phyloP scores from a whole-genome alignment of 768 basidiomycete species.

The Crucibulum laeve region DNA sequence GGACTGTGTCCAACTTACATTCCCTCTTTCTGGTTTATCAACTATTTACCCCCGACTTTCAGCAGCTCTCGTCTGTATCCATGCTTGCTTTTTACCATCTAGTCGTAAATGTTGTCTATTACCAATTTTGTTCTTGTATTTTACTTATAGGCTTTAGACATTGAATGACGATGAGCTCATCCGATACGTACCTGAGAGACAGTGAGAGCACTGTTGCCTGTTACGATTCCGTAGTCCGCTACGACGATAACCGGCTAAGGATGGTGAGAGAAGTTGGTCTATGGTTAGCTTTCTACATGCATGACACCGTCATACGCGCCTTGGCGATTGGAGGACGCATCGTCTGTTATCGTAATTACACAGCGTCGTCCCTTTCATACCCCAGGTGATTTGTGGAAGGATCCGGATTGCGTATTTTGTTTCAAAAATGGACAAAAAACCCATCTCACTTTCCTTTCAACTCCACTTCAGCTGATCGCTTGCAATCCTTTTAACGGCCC shows the following conservation, averaged over 20 bases:
- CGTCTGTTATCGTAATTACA: no score
- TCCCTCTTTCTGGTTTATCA: conserved; percentile 6
- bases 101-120: neutral
- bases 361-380: neutral
- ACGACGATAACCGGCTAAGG: neutral
- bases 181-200: no score
- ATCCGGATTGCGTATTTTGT: neutral
- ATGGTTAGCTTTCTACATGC: no score
- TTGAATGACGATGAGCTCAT: neutral
- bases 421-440: no score
- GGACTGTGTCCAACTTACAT: conserved; percentile 23
- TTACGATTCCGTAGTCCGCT: neutral
- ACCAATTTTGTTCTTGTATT: neutral
- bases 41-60: neutral
- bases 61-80: neutral
- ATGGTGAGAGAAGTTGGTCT: no score
- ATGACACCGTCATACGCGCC: no score
- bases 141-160: neutral
- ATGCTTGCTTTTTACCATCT: no score
- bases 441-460: neutral
- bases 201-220: no score
- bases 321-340: no score
- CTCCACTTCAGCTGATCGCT: no score
- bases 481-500: neutral
- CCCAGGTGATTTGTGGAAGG: neutral